Evolutionary conservation across 2,329 filamentous ascomycete species (phyloP), one percentile per base, ranked within the genome.

Genomic region (Boeremia lycopersici): DNA sequence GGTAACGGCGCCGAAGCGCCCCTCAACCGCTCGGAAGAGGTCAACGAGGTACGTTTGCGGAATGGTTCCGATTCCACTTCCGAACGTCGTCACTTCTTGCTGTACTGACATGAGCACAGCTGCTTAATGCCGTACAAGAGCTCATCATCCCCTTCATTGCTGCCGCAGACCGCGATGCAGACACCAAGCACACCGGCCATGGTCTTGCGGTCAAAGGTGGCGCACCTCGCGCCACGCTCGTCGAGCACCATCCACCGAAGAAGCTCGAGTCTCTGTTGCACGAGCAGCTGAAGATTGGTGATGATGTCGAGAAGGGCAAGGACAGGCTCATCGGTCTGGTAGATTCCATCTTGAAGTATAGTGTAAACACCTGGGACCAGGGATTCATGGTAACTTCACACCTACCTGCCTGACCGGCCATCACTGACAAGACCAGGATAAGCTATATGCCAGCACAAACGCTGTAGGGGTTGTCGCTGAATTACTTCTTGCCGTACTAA

Each of bases 351-450:
- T 81, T 98, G 36, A 82, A 85, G 60, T 92, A 96, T 75, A 95
- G 89, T 69, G 93, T 98, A 70, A 99, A 99, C 77, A 97, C 93
- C n/a, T 98, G 93, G 90, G 90, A 96, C 69, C 93, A 96, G 76
- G 93, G 93, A 10, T 99, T 98, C 76, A 78, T 98, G 69, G 53
- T 56, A 48, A 12, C 5, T 15, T 2, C 6, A 4, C n/a, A 15
- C 19, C 25, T 7, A 10, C 40, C 17, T 36, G 15, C 6, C 11
- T 29, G 8, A 44, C 5, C 17, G 12, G 12, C 13, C 33, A 19
- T 33, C 15, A 39, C 25, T 55, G 9, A 55, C 53, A 34, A 10
- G 1, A 13, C 1, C 15, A 56, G 53, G 93, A 97, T 77, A 98
- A 99, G 78, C 81, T 98, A 15, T 98, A 97, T 75, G 86, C 89